Evolutionary conservation across 2,329 filamentous ascomycete species (phyloP).

Genomic region (Alternaria burnsii): DNA sequence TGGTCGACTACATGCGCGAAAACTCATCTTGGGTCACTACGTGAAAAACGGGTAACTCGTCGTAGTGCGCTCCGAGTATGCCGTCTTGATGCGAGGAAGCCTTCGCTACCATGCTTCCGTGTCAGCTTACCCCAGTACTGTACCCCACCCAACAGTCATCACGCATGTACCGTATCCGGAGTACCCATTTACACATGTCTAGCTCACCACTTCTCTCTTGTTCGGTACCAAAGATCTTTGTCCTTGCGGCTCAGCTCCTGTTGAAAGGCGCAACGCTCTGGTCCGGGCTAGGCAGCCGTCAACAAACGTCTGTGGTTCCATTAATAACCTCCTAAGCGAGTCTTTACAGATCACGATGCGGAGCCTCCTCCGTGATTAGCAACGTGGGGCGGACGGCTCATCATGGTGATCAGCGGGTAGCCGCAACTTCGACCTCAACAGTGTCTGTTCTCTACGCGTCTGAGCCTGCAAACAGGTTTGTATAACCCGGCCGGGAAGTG

Average conservation of each 20-base stretch:
- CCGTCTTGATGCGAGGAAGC: conserved; percentile 18
- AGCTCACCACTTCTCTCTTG: not conserved
- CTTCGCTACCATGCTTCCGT: conserved; percentile 13
- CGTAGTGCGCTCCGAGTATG: conserved; percentile 10
- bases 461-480: not conserved
- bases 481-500: not conserved
- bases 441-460: conserved; percentile 4
- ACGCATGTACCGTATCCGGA: conserved; percentile 9
- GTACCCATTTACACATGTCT: not conserved
- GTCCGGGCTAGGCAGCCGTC: conserved; percentile 7
- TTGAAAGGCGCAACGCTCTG: conserved; percentile 5
- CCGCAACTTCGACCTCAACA: conserved; percentile 15
- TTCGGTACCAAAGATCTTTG: not conserved
- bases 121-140: conserved; percentile 9
- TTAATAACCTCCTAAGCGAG: conserved; percentile 19
- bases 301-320: conserved; percentile 15
- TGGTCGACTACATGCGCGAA: conserved; percentile 4
- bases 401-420: conserved; percentile 17
- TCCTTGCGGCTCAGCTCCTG: conserved; percentile 4
- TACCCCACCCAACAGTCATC: conserved; percentile 9
- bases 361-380: conserved; percentile 16
- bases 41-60: conserved; percentile 1
- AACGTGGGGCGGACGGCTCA: conserved; percentile 20
- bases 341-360: conserved; percentile 16
- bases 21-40: conserved; percentile 1